Evolutionary conservation across 176 grass and related monocot species (phyloP).

Genomic region (Tuctoria greenei): DNA sequence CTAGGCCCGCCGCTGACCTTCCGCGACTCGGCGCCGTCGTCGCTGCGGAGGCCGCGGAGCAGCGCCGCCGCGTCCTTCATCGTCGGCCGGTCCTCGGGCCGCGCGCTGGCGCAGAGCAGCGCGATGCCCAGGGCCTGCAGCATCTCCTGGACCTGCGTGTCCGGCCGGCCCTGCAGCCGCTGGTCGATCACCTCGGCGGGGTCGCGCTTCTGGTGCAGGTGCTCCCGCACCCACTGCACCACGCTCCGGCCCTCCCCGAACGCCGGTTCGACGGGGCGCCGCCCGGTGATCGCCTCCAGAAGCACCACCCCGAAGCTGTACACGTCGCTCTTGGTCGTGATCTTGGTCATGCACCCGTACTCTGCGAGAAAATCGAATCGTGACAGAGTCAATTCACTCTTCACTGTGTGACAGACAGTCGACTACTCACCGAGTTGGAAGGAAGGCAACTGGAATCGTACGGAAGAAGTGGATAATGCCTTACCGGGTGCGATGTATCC

Average conservation of each 20-base stretch:
- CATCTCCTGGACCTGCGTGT: constrained; percentile 83
- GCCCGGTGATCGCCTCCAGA: constrained; percentile 63
- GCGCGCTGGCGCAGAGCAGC: constrained; percentile 64
- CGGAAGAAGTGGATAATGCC: too few relatives aligned
- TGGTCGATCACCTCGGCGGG: constrained; percentile 59
- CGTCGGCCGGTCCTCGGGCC: constrained; percentile 60
- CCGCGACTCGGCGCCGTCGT: constrained; percentile 45
- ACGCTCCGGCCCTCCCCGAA: constrained; percentile 70
- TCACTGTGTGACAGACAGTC: neutral
- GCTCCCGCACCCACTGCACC: constrained; percentile 83
- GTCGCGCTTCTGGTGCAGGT: constrained; percentile 63
- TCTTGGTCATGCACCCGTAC: constrained; percentile 82
- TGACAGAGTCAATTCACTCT: neutral
- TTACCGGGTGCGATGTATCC: constrained; percentile 92
- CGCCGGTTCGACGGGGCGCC: constrained; percentile 45
- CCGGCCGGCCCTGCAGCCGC: constrained; percentile 54
- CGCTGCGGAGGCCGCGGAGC: constrained; percentile 68
- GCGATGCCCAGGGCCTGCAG: constrained; percentile 88
- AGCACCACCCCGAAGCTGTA: constrained; percentile 85
- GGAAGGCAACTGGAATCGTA: too few relatives aligned
- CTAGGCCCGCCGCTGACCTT: constrained; percentile 30
- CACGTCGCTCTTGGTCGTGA: constrained; percentile 92
- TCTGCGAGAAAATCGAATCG: constrained; percentile 8
- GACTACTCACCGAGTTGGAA: too few relatives aligned
- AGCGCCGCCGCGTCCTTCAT: constrained; percentile 92